These are phyloP conservation scores for Nadsonia starkeyi-henricii DNA, from an alignment of 1,139 yeast species.

Conservation along the genomic window DNA sequence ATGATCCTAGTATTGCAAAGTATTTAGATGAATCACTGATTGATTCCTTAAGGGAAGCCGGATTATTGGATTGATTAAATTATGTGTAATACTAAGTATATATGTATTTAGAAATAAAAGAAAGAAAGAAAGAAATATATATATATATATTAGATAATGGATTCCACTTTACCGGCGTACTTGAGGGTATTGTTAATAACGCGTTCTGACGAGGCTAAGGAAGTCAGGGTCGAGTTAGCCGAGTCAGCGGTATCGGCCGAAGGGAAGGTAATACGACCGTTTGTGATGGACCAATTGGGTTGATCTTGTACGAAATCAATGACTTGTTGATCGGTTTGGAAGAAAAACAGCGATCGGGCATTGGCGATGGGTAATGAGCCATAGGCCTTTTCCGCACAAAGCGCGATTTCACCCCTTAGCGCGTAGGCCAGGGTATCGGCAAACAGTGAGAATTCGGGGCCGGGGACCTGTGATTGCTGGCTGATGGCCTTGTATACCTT, in stretches of 20 bases:
- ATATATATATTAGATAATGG: slow-evolving; percentile 40
- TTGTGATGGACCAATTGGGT: slow-evolving; percentile 48
- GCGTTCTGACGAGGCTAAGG: slow-evolving; percentile 23
- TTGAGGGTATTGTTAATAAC: slow-evolving; percentile 52
- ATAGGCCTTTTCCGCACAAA: slow-evolving; percentile 71
- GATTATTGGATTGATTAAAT: slow-evolving; percentile 18
- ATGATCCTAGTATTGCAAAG: slow-evolving; percentile 60
- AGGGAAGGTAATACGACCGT: slow-evolving; percentile 49
- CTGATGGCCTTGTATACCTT: slow-evolving; percentile 73
- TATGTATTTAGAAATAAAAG: background rate
- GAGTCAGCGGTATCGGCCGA: slow-evolving; percentile 14
- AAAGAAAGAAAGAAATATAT: background rate
- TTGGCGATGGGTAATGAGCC: slow-evolving; percentile 63
- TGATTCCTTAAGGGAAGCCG: slow-evolving; percentile 39
- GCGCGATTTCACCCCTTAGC: slow-evolving; percentile 77
- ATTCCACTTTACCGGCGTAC: slow-evolving; percentile 79
- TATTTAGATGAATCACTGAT: slow-evolving; percentile 54
- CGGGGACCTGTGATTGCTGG: slow-evolving; percentile 32
- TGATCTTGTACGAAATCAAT: slow-evolving; percentile 42
- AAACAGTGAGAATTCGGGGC: slow-evolving; percentile 30
- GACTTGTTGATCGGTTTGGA: slow-evolving; percentile 54
- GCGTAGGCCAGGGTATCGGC: slow-evolving; percentile 50
- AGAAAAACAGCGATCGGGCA: slow-evolving; percentile 67
- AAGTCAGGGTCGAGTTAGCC: slow-evolving; percentile 10
- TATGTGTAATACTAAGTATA: background rate